A percentile compares a stretch with the other conserved stretches of the same genome.
phyloP scores from a whole-genome alignment of 2,329 filamentous ascomycete species.

The Leptoxyphium fumago region DNA sequence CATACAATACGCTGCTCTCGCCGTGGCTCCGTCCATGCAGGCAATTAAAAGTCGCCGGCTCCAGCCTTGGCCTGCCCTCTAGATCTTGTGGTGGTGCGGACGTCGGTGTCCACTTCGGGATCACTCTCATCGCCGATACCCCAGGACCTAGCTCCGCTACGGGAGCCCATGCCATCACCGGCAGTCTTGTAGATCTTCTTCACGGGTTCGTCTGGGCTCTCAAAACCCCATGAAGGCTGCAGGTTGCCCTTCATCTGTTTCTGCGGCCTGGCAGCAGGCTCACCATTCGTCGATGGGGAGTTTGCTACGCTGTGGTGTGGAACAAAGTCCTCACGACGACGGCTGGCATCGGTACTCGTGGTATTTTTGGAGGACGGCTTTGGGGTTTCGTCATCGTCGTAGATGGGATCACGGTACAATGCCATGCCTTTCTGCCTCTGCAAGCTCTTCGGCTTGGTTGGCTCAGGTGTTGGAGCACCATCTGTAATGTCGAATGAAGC shows the following conservation, averaged over 20 bases:
- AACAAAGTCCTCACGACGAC: slow-evolving; percentile 62
- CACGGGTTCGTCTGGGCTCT: slow-evolving; percentile 4
- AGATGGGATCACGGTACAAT: slow-evolving; percentile 58
- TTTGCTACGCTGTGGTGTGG: slow-evolving; percentile 66
- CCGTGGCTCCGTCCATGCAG: too few relatives aligned
- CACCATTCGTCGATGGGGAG: slow-evolving; percentile 23
- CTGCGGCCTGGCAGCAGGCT: not conserved
- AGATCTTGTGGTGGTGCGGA: not conserved
- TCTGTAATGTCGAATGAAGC: slow-evolving; percentile 76
- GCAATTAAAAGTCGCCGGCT: not conserved
- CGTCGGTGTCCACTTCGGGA: slow-evolving; percentile 2
- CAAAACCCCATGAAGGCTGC: slow-evolving; percentile 6
- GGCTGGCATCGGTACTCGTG: slow-evolving; percentile 57
- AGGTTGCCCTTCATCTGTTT: slow-evolving; percentile 1
- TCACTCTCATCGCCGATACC: slow-evolving; percentile 41
- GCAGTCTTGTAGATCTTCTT: slow-evolving; percentile 24
- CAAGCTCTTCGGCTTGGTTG: slow-evolving; percentile 14
- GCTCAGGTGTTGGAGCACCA: slow-evolving; percentile 39
- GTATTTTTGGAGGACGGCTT: slow-evolving; percentile 41
- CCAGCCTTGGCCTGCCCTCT: not conserved
- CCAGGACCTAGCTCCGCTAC: slow-evolving; percentile 42
- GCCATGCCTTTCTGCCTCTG: slow-evolving; percentile 49
- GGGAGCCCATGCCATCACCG: slow-evolving; percentile 47
- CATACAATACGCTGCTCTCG: too few relatives aligned
- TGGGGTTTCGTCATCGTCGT: slow-evolving; percentile 27